phyloP scores from a whole-genome alignment of 495 filamentous ascomycete genomes.

The Viridothelium virens region DNA sequence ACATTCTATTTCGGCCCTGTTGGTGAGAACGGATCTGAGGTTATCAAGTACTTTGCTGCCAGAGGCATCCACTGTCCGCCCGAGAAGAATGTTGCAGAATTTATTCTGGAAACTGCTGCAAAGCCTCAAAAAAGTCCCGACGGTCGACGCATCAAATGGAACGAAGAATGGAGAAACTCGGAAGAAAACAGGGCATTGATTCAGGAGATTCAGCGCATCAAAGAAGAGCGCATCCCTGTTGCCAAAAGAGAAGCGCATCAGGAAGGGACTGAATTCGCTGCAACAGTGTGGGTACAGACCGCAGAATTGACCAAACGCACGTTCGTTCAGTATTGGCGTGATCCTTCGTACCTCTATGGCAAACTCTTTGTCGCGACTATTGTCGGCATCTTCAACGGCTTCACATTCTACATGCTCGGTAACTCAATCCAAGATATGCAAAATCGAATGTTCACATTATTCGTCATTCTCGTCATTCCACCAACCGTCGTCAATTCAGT shows the following conservation, averaged over 20 bases:
- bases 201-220: conserved; percentile 55
- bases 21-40: conserved; percentile 52
- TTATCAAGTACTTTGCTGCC: conserved; percentile 60
- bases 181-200: conserved; percentile 45
- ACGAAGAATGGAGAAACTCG: conserved; percentile 62
- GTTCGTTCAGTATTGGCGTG: conserved; percentile 64
- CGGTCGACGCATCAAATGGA: conserved; percentile 56
- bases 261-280: conserved; percentile 53
- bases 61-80: conserved; percentile 54
- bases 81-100: conserved; percentile 72
- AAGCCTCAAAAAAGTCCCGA: conserved; percentile 47
- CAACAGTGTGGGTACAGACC: conserved; percentile 52
- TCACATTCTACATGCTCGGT: conserved; percentile 75
- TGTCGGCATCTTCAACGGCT: conserved; percentile 51
- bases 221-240: conserved; percentile 46
- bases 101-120: conserved; percentile 73
- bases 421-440: conserved; percentile 63
- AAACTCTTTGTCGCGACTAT: conserved; percentile 65
- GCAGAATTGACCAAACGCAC: conserved; percentile 55
- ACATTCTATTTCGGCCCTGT: conserved; percentile 69
- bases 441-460: conserved; percentile 70
- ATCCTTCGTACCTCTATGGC: conserved; percentile 64
- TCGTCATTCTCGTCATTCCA: conserved; percentile 67
- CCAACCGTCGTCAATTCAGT: conserved; percentile 64
- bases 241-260: conserved; percentile 32